phyloP scores from a whole-genome alignment of 768 basidiomycete species.

The Serendipita vermifera region DNA sequence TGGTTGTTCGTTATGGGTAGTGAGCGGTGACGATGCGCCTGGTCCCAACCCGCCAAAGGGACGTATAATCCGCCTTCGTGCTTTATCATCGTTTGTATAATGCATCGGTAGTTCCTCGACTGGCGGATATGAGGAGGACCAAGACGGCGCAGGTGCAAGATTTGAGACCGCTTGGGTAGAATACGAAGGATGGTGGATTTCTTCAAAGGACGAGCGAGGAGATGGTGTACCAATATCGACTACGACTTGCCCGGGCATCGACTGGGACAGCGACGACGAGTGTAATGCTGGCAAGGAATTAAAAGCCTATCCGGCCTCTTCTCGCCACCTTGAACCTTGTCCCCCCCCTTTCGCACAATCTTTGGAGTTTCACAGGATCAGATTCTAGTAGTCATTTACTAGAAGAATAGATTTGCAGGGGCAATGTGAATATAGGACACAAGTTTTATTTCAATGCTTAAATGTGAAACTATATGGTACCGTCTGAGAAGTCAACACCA shows the following conservation, averaged over 20 bases:
- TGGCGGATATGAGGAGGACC: conserved; percentile 14
- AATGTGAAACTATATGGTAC: no score
- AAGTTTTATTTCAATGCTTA: no score
- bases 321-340: neutral
- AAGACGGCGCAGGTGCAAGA: neutral
- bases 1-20: conserved; percentile 3
- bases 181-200: conserved; percentile 14
- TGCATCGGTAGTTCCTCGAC: conserved; percentile 39
- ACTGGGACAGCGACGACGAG: neutral
- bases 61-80: conserved; percentile 32
- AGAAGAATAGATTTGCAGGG: no score
- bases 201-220: conserved; percentile 16
- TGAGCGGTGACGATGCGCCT: conserved; percentile 8
- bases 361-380: no score
- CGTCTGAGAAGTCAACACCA: no score
- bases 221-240: conserved; percentile 12
- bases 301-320: neutral
- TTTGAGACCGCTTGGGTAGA: neutral
- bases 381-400: no score
- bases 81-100: conserved; percentile 40
- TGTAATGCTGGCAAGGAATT: neutral
- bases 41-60: conserved; percentile 14
- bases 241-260: conserved; percentile 8
- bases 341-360: no score
- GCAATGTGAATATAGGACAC: no score